Conservation (phyloP, 2,329 filamentous ascomycete species). For the Aureobasidium melanogenum region DNA sequence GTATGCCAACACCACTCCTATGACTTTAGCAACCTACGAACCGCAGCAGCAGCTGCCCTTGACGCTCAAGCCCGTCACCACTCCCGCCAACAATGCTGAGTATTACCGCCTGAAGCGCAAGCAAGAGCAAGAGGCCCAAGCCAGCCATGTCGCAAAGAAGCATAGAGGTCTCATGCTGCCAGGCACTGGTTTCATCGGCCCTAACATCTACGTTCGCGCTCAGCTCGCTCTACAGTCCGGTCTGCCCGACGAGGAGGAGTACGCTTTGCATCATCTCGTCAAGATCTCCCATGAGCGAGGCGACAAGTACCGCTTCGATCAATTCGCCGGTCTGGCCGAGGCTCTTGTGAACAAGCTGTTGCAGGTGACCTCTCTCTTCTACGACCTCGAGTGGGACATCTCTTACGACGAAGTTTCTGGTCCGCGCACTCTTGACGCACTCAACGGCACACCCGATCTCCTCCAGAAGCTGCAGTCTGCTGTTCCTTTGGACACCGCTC, state of each 20-base stretch:
- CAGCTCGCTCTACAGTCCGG: conserved; percentile 74
- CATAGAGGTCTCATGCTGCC: conserved; percentile 50
- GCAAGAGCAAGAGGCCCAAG: conserved; percentile 31
- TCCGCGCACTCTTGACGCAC: conserved; percentile 52
- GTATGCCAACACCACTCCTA: conserved; percentile 32
- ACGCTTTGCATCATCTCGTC: conserved; percentile 84
- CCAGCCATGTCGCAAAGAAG: conserved; percentile 35
- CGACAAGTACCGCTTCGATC: conserved; percentile 92
- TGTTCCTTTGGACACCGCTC: conserved; percentile 48
- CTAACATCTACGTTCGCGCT: conserved; percentile 86
- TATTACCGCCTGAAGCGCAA: conserved; percentile 55
- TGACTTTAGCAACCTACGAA: conserved; percentile 60
- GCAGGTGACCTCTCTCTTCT: conserved; percentile 69
- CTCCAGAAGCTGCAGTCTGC: conserved; percentile 63
- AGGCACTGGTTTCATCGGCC: conserved; percentile 57
- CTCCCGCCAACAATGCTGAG: conserved; percentile 63
- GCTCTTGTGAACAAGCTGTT: conserved; percentile 78
- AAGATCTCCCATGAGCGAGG: conserved; percentile 92
- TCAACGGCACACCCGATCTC: conserved; percentile 60
- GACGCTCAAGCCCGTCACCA: conserved; percentile 63
- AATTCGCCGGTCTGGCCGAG: conserved; percentile 81
- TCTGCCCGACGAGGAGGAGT: conserved; percentile 76
- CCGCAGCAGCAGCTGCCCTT: conserved; percentile 54
- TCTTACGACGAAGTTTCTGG: conserved; percentile 46
- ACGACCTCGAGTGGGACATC: conserved; percentile 72